Evolutionary conservation across 345 rosid species (phyloP).

Genomic region (Gossypium bickii): DNA sequence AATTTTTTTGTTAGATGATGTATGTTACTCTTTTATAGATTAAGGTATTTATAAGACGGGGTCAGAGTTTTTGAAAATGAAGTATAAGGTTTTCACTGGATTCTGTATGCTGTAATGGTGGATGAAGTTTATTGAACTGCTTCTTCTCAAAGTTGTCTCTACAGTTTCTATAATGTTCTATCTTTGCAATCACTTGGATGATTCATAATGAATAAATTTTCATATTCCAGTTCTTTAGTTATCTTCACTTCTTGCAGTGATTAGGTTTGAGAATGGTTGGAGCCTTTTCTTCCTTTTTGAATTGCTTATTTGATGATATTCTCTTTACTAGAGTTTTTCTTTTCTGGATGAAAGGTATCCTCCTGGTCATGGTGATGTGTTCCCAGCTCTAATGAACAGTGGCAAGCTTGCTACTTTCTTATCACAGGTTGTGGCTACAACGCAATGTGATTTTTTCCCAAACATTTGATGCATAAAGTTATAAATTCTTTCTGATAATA

Average conservation of each 20-base stretch:
- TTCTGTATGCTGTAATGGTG: neutral
- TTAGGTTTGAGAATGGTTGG: neutral
- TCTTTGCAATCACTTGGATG: neutral
- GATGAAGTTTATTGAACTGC: neutral
- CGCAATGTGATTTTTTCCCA: neutral
- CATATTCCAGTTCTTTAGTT: neutral
- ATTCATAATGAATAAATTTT: neutral
- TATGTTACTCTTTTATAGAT: neutral
- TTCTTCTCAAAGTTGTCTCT: neutral
- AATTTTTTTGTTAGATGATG: neutral
- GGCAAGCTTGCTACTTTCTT: conserved; percentile 84
- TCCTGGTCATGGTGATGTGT: conserved; percentile 98
- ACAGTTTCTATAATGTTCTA: neutral
- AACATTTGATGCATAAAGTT: neutral
- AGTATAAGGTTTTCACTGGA: neutral
- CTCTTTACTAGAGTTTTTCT: neutral
- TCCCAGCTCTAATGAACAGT: conserved; percentile 81
- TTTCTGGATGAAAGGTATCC: conserved; percentile 68
- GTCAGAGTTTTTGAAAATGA: neutral
- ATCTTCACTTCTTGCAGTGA: neutral
- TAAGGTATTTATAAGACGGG: neutral
- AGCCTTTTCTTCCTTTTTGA: neutral
- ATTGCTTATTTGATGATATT: neutral
- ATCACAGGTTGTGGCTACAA: conserved; percentile 50
- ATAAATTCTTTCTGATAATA: neutral